Evolutionary conservation across 768 basidiomycete genomes (phyloP).

Genomic region (Agaricus sinodeliciosus): DNA sequence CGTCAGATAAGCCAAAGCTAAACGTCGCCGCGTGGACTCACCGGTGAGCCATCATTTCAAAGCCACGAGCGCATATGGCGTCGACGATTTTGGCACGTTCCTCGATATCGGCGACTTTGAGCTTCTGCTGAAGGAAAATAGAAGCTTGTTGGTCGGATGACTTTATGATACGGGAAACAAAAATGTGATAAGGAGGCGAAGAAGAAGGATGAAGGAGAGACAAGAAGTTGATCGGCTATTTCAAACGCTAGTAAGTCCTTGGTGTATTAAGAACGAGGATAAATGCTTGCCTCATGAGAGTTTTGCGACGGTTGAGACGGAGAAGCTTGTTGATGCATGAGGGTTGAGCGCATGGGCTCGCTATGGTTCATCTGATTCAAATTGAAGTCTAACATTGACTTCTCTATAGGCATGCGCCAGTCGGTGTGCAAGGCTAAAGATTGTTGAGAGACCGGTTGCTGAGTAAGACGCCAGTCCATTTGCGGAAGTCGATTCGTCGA

Average conservation of each 20-base stretch:
- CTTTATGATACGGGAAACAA: constrained; percentile 82
- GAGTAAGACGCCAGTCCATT: constrained; percentile 34
- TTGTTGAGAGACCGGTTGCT: constrained; percentile 19
- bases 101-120: constrained; percentile 75
- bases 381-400: constrained; percentile 20
- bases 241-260: constrained; percentile 16
- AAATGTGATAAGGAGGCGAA: constrained; percentile 75
- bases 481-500: constrained; percentile 16
- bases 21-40: constrained; percentile 19
- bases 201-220: constrained; percentile 82
- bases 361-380: constrained; percentile 18
- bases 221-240: constrained; percentile 83
- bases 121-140: constrained; percentile 85
- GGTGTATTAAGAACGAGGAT: constrained; percentile 12
- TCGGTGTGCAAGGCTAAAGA: constrained; percentile 28
- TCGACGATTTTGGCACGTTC: constrained; percentile 82
- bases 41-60: constrained; percentile 93
- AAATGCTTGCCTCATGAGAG: constrained; percentile 44
- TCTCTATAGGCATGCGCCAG: constrained; percentile 38
- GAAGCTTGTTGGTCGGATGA: constrained; percentile 88
- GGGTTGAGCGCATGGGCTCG: constrained; percentile 23
- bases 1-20: constrained; percentile 6
- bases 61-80: constrained; percentile 77
- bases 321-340: constrained; percentile 24
- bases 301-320: constrained; percentile 20